These are phyloP conservation scores for Pythium brachiatum DNA, from an alignment of 352 stramenopile genomes.

Conservation along the genomic window DNA sequence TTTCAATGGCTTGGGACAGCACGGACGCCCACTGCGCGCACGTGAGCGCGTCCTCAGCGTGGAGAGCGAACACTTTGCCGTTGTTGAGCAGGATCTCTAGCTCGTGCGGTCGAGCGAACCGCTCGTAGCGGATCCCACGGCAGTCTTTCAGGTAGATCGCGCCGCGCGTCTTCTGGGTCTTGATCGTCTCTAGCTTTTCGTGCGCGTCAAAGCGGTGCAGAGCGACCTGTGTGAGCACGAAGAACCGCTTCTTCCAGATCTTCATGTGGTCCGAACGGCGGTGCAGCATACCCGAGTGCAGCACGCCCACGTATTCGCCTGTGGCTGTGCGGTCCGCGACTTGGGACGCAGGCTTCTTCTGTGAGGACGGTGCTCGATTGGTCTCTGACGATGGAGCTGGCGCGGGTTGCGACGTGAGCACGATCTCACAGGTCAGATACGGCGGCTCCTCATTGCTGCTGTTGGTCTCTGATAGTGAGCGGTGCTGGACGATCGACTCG, in stretches of 20 bases:
- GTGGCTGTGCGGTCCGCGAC: conserved; percentile 35
- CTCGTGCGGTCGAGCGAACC: conserved; percentile 37
- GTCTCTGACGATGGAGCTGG: conserved; percentile 2
- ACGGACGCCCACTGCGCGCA: conserved; percentile 40
- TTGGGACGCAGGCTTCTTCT: background rate
- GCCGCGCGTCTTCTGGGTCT: conserved; percentile 23
- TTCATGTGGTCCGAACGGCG: conserved; percentile 31
- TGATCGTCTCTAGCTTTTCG: conserved; percentile 26
- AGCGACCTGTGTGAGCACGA: conserved; percentile 43
- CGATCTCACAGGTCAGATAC: conserved; percentile 30
- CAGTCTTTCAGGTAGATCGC: conserved; percentile 33
- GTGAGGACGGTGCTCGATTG: background rate
- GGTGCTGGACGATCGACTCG: conserved; percentile 32
- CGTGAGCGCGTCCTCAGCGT: conserved; percentile 30
- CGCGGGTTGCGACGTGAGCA: conserved; percentile 25
- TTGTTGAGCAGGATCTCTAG: conserved; percentile 35
- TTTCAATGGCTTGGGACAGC: conserved; percentile 37
- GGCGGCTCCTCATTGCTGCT: background rate
- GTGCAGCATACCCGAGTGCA: conserved; percentile 33
- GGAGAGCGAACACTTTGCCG: conserved; percentile 31
- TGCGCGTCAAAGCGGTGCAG: conserved; percentile 35
- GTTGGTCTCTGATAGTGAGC: conserved; percentile 23
- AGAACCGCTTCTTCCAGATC: conserved; percentile 44
- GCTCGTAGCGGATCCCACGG: conserved; percentile 34
- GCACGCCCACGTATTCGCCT: conserved; percentile 37